Evolutionary conservation across 176 grass and related monocot species (phyloP).

Genomic region (Oryza nivara): DNA sequence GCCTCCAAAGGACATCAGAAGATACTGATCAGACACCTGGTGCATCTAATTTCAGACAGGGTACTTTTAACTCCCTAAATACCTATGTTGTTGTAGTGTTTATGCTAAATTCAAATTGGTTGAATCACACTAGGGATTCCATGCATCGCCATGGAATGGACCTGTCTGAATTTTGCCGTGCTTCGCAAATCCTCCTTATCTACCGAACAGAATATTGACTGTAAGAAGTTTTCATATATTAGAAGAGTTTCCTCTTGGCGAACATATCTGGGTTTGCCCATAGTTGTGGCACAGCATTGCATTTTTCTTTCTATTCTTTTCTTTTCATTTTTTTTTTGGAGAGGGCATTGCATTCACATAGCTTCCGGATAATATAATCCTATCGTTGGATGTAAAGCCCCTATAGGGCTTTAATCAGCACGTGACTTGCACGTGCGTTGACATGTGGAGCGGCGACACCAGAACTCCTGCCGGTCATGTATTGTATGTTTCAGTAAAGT

Average conservation of each 20-base stretch:
- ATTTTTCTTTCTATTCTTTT: too few species aligned
- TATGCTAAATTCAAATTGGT: neutral
- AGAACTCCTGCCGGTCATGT: too few species aligned
- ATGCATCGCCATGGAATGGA: neutral
- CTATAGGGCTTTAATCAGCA: too few species aligned
- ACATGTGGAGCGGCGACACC: too few species aligned
- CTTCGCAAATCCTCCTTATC: neutral
- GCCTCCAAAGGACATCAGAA: slow-evolving; percentile 74
- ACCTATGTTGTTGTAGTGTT: neutral
- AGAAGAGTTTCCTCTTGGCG: neutral
- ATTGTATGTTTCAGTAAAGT: too few species aligned
- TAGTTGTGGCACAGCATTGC: neutral
- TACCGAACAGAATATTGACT: neutral
- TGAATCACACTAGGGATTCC: neutral
- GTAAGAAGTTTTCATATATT: too few species aligned
- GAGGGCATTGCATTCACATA: too few species aligned
- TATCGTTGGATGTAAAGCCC: too few species aligned
- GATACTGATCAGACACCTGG: neutral
- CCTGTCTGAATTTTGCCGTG: neutral
- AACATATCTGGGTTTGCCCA: neutral
- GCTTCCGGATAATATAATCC: neutral
- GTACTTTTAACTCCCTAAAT: neutral
- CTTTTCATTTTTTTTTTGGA: too few species aligned
- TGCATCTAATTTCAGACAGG: neutral
- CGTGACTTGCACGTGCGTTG: too few species aligned